Evolutionary conservation across 495 filamentous ascomycete genomes (phyloP).

Genomic region (Bacidia gigantensis): DNA sequence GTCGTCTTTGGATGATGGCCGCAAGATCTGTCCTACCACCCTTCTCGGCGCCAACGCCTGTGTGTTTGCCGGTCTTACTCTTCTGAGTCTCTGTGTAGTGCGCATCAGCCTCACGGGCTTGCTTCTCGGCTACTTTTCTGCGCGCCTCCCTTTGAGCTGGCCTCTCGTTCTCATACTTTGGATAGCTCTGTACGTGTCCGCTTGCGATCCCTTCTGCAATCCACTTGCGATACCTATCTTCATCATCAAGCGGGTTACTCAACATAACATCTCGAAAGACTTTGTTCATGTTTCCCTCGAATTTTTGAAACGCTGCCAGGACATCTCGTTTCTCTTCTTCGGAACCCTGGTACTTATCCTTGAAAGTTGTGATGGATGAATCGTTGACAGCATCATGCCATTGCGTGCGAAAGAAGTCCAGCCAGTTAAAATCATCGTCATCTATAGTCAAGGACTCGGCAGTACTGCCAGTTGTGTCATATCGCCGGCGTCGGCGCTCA

Average conservation of each 20-base stretch:
- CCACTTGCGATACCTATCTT: slow-evolving; percentile 64
- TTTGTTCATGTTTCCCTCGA: slow-evolving; percentile 55
- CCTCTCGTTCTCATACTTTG: slow-evolving; percentile 57
- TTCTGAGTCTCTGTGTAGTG: slow-evolving; percentile 40
- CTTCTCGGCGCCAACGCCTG: slow-evolving; percentile 11
- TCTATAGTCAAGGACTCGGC: slow-evolving; percentile 58
- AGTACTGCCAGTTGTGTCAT: slow-evolving; percentile 80
- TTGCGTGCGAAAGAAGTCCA: slow-evolving; percentile 71
- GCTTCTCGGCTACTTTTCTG: slow-evolving; percentile 45
- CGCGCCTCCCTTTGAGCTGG: slow-evolving; percentile 41
- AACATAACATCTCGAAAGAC: slow-evolving; percentile 79
- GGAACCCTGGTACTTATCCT: slow-evolving; percentile 65
- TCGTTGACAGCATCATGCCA: slow-evolving; percentile 56
- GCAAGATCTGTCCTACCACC: slow-evolving; percentile 35
- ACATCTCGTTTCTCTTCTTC: slow-evolving; percentile 71
- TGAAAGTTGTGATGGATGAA: slow-evolving; percentile 58
- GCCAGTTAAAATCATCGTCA: slow-evolving; percentile 76
- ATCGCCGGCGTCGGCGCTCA: slow-evolving; percentile 57
- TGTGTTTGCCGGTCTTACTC: slow-evolving; percentile 21
- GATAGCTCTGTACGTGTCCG: slow-evolving; percentile 48
- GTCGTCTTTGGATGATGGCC: slow-evolving; percentile 44
- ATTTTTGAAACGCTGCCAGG: slow-evolving; percentile 54
- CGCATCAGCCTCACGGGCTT: slow-evolving; percentile 60
- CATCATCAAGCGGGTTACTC: slow-evolving; percentile 70
- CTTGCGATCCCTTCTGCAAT: slow-evolving; percentile 69